Percentiles rank a stretch among this genome's conserved stretches.
phyloP scores from a whole-genome alignment of 163 green algal species.

The Chlamydomonas reinhardtii region DNA sequence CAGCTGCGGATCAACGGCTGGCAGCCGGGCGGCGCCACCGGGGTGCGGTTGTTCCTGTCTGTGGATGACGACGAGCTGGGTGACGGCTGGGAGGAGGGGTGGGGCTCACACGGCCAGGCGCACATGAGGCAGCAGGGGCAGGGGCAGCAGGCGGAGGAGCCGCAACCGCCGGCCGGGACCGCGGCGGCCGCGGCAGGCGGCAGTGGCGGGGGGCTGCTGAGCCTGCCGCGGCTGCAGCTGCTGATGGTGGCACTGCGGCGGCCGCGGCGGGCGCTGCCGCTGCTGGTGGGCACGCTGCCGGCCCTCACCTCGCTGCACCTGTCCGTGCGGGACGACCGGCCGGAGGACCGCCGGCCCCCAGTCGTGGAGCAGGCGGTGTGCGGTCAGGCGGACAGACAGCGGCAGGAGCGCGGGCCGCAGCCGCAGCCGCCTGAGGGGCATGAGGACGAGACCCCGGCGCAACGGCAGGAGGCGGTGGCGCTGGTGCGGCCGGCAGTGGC shows the following conservation, averaged over 20 bases:
- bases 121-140: background rate
- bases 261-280: background rate
- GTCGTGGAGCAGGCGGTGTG: background rate
- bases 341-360: background rate
- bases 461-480: too few relatives aligned
- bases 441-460: background rate
- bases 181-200: too few relatives aligned
- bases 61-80: background rate
- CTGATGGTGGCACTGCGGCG: conserved; percentile 31
- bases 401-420: too few relatives aligned
- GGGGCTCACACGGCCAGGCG: too few relatives aligned
- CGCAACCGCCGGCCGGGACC: too few relatives aligned
- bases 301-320: conserved; percentile 5
- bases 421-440: background rate
- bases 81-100: background rate
- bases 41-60: background rate
- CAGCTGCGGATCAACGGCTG: conserved; percentile 45
- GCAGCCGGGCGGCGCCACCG: background rate
- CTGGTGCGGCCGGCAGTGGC: too few relatives aligned
- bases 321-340: background rate
- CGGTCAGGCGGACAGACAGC: background rate
- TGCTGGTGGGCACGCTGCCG: conserved; percentile 4
- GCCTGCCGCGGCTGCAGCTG: conserved; percentile 14
- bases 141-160: too few relatives aligned
- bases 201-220: background rate